These are phyloP conservation scores for Lentinula detonsa DNA, from an alignment of 768 basidiomycete genomes.

Conservation along the genomic window DNA sequence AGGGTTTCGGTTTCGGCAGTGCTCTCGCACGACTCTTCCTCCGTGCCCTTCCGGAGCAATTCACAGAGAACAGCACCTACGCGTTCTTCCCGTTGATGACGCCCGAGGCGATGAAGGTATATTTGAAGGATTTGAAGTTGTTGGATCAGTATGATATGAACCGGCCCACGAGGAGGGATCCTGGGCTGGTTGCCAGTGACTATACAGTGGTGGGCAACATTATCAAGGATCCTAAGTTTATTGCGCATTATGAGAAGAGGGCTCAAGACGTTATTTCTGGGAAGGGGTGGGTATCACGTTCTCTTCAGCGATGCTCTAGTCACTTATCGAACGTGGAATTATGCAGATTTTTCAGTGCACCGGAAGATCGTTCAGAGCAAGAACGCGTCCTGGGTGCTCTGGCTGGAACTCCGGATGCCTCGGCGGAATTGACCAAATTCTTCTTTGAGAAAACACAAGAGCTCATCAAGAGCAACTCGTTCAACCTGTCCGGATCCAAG, in stretches of 20 bases:
- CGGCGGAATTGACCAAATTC: conserved; percentile 47
- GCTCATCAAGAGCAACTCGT: conserved; percentile 50
- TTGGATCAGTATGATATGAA: conserved; percentile 48
- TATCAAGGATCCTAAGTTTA: conserved; percentile 43
- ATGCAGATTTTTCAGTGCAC: conserved; percentile 60
- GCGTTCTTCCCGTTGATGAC: conserved; percentile 90
- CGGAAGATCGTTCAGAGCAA: conserved; percentile 43
- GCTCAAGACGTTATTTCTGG: conserved; percentile 51
- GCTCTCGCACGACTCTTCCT: conserved; percentile 70
- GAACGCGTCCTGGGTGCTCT: conserved; percentile 42
- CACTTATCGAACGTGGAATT: neutral
- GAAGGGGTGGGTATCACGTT: conserved; percentile 43
- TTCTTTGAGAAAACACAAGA: conserved; percentile 63
- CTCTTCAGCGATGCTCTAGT: neutral
- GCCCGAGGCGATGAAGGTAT: conserved; percentile 57
- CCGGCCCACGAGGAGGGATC: conserved; percentile 32
- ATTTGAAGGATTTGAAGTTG: conserved; percentile 52
- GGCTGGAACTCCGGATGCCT: conserved; percentile 36
- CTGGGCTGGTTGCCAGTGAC: conserved; percentile 28
- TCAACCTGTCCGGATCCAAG: conserved; percentile 48
- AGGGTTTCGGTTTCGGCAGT: conserved; percentile 59
- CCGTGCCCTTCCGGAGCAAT: conserved; percentile 68
- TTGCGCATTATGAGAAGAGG: conserved; percentile 40
- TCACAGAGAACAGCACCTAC: conserved; percentile 62
- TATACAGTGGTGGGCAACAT: conserved; percentile 51